phyloP scores from a whole-genome alignment of 106 monocot species.

The Platanthera zijinensis region DNA sequence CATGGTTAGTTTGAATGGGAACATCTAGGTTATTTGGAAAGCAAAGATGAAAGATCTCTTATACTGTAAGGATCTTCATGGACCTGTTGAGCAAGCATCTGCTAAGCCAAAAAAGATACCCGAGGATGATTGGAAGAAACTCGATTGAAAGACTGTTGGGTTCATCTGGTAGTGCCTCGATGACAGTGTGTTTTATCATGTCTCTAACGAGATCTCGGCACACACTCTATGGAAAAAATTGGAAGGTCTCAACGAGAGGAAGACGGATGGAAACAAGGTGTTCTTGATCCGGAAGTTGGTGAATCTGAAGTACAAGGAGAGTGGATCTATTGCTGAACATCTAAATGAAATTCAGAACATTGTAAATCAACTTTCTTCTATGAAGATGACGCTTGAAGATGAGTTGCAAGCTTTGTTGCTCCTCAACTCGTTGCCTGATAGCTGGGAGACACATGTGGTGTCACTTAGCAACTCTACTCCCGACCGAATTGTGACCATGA shows the following conservation, averaged over 20 bases:
- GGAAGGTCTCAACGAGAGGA: neutral
- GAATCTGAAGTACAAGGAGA: no score
- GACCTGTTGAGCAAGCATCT: neutral
- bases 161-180: neutral
- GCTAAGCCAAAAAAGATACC: neutral
- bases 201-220: no score
- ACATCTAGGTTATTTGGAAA: no score
- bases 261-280: neutral
- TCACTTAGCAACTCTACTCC: neutral
- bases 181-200: no score
- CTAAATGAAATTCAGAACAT: no score
- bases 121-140: neutral
- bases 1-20: no score
- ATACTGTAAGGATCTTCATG: neutral
- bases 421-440: neutral
- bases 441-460: neutral
- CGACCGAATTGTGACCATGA: neutral
- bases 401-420: neutral
- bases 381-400: neutral
- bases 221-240: no score
- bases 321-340: no score
- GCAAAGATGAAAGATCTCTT: neutral
- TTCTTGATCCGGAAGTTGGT: neutral
- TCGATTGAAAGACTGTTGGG: neutral
- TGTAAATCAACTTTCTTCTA: neutral